Conservation (phyloP, 2,329 filamentous ascomycete genomes). For the Nigrograna mackinnonii region DNA sequence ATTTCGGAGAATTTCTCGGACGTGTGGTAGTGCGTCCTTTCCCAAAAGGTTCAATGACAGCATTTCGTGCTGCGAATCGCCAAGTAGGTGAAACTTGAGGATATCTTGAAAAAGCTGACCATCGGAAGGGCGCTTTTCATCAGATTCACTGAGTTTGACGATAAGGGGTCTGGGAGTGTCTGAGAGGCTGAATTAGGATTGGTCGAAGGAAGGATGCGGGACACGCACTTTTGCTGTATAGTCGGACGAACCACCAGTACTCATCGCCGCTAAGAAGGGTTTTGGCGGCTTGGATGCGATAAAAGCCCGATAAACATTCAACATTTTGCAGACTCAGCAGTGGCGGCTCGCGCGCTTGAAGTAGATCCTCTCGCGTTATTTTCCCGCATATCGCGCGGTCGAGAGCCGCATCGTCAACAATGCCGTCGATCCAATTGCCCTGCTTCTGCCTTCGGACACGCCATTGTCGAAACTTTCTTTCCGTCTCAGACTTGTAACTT, state of each 20-base stretch:
- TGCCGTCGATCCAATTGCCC: conserved; percentile 20
- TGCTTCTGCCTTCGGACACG: conserved; percentile 15
- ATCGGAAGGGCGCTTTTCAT: conserved; percentile 19
- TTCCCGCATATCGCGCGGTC: neutral
- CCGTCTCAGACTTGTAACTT: no score
- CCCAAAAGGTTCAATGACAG: conserved; percentile 13
- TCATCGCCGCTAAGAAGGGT: conserved; percentile 19
- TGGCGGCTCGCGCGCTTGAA: conserved; percentile 6
- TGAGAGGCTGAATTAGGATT: neutral
- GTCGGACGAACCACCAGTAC: conserved; percentile 20
- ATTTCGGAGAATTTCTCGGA: conserved; percentile 16
- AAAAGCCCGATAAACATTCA: conserved; percentile 15
- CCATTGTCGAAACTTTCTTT: no score
- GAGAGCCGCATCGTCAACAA: conserved; percentile 12
- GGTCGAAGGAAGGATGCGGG: no score
- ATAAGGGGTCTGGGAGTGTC: conserved; percentile 3
- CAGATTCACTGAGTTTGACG: conserved; percentile 12
- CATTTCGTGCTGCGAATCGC: no score
- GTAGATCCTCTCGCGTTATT: no score
- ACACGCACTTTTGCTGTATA: conserved; percentile 17
- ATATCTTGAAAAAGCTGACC: conserved; percentile 24
- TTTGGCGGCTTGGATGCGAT: conserved; percentile 16
- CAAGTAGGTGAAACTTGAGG: conserved; percentile 10
- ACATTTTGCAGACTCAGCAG: conserved; percentile 12
- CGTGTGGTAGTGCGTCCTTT: conserved; percentile 18